phyloP scores from a whole-genome alignment of 208 protist genomes.

The Acanthamoeba lenticulata region DNA sequence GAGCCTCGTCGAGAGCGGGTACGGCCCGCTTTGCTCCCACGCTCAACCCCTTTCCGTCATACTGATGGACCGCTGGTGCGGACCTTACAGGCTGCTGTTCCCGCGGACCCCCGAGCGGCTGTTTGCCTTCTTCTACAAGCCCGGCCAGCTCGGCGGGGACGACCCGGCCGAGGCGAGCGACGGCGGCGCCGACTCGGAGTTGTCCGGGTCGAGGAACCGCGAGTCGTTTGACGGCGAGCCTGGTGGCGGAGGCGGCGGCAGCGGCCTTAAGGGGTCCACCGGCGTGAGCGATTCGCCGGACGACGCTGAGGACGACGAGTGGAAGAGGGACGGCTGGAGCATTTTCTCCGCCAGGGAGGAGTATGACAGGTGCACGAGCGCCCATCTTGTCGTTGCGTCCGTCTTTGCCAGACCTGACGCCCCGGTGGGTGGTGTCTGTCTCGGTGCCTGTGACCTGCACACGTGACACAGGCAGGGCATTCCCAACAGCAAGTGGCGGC shows the following conservation, averaged over 20 bases:
- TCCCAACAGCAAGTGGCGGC: conserved; percentile 19
- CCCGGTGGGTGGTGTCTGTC: no score
- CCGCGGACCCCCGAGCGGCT: not conserved
- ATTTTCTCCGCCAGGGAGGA: not conserved
- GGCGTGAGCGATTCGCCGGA: not conserved
- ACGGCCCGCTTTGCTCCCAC: not conserved
- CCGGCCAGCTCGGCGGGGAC: not conserved
- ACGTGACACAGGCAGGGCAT: not conserved
- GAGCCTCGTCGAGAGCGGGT: not conserved
- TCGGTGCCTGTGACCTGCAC: not conserved
- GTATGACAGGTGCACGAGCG: not conserved
- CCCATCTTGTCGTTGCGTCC: not conserved
- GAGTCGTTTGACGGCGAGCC: no score
- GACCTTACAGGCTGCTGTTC: not conserved
- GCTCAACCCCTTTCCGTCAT: no score
- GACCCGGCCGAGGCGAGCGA: not conserved
- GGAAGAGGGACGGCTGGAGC: not conserved
- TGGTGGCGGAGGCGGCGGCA: no score
- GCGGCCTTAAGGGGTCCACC: not conserved
- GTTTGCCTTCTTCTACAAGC: conserved; percentile 44
- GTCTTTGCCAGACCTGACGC: no score
- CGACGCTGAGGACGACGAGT: not conserved
- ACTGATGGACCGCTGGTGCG: no score
- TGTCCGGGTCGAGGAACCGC: no score
- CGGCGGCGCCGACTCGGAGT: no score